A percentile compares a stretch with the other conserved stretches of the same genome.
Evolutionary conservation across 371 early-diverging fungal genomes (phyloP).

Genomic region (Mortierella sp.): DNA sequence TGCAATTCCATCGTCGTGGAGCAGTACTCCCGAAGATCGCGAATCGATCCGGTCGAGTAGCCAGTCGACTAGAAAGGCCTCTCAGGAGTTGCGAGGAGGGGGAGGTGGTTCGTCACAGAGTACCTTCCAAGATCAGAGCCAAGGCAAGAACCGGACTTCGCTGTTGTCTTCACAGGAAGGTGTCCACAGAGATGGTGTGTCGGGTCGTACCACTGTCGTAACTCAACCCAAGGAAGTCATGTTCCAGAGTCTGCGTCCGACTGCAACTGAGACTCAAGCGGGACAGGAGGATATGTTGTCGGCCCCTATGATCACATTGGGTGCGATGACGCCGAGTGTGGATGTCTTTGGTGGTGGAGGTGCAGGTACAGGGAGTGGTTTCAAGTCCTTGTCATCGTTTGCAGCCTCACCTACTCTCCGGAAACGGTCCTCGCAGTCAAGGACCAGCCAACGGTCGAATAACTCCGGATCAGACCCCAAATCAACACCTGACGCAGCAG

Average conservation of each 20-base stretch:
- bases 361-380: neutral
- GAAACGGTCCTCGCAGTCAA: conserved; percentile 23
- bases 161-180: neutral
- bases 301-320: conserved; percentile 36
- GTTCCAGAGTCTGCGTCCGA: conserved; percentile 44
- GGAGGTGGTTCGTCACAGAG: neutral
- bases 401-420: conserved; percentile 39
- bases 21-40: neutral
- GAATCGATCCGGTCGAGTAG: neutral
- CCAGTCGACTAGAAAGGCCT: neutral
- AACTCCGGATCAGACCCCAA: conserved; percentile 6
- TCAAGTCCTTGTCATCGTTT: conserved; percentile 27
- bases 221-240: conserved; percentile 22
- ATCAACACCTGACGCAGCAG: neutral
- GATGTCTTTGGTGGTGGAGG: neutral
- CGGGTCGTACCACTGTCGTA: neutral
- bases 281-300: neutral
- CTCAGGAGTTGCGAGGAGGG: neutral
- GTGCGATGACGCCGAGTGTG: conserved; percentile 21
- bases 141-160: neutral
- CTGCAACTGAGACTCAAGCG: conserved; percentile 14
- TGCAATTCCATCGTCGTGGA: conserved; percentile 4
- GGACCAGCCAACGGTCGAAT: neutral
- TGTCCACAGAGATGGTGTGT: neutral
- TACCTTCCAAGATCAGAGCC: neutral